phyloP scores from a whole-genome alignment of 2,329 filamentous ascomycete genomes.

The Xylogone sp. region DNA sequence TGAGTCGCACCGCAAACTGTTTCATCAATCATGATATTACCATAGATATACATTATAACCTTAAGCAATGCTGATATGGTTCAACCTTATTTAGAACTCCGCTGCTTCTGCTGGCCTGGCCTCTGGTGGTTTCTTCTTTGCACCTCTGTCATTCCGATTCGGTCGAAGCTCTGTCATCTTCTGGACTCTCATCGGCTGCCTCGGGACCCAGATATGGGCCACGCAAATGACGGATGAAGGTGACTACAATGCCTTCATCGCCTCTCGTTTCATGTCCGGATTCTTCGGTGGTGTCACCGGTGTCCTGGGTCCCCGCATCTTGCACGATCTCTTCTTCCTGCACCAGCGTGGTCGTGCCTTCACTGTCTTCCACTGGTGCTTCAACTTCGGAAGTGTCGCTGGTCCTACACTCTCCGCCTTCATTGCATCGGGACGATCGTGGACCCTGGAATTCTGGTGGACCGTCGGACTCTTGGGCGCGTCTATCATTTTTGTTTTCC shows the following conservation, averaged over 20 bases:
- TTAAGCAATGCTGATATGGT: neutral
- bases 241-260: slow-evolving; percentile 33
- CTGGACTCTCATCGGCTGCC: slow-evolving; percentile 32
- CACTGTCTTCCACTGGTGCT: slow-evolving; percentile 30
- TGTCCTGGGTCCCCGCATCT: slow-evolving; percentile 34
- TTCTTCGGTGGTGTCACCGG: slow-evolving; percentile 35
- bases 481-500: slow-evolving; percentile 30
- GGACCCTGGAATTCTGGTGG: slow-evolving; percentile 40
- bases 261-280: slow-evolving; percentile 35
- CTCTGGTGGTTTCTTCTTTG: slow-evolving; percentile 34
- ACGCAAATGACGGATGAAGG: slow-evolving; percentile 30
- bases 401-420: slow-evolving; percentile 37
- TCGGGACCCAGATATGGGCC: slow-evolving; percentile 34
- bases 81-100: slow-evolving; percentile 23
- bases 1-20: slow-evolving; percentile 13
- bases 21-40: neutral
- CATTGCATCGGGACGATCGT: slow-evolving; percentile 31
- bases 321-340: slow-evolving; percentile 40
- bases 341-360: slow-evolving; percentile 38
- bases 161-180: slow-evolving; percentile 36
- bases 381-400: slow-evolving; percentile 32
- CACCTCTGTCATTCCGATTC: slow-evolving; percentile 31
- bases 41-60: neutral
- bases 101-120: slow-evolving; percentile 36
- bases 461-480: slow-evolving; percentile 33